These are phyloP conservation scores for Juglanconis sp. DNA, from an alignment of 2,329 filamentous ascomycete species.

Conservation along the genomic window DNA sequence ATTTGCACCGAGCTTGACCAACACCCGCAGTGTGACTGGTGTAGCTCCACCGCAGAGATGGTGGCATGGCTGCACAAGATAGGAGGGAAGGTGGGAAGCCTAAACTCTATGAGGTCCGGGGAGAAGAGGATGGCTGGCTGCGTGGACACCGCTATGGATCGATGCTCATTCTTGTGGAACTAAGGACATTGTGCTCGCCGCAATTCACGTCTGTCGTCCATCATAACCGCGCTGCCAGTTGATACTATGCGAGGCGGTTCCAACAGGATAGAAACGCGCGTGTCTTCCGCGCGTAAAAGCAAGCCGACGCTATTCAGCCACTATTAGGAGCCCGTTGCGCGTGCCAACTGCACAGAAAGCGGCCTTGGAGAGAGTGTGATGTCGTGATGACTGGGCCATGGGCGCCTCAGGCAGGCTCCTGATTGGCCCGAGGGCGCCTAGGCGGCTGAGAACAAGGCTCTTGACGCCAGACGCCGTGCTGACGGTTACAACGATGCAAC, in stretches of 20 bases:
- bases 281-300: conserved; percentile 7
- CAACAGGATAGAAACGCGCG: conserved; percentile 6
- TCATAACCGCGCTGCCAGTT: neutral
- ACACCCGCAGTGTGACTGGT: neutral
- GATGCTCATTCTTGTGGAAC: neutral
- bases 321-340: neutral
- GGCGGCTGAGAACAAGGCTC: neutral
- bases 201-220: neutral
- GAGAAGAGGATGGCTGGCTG: neutral
- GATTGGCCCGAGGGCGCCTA: conserved; percentile 11
- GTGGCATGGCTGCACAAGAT: conserved; percentile 3
- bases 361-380: neutral
- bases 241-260: neutral
- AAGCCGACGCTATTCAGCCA: neutral
- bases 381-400: neutral
- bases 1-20: neutral
- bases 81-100: neutral
- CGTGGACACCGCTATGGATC: neutral
- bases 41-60: neutral
- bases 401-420: conserved; percentile 1
- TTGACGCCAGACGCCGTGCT: conserved; percentile 11
- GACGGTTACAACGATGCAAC: conserved; percentile 5
- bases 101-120: neutral
- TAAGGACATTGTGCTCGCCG: neutral
- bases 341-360: neutral